Evolutionary conservation across 2,329 filamentous ascomycete genomes (phyloP).

Genomic region (Trichoderma breve): DNA sequence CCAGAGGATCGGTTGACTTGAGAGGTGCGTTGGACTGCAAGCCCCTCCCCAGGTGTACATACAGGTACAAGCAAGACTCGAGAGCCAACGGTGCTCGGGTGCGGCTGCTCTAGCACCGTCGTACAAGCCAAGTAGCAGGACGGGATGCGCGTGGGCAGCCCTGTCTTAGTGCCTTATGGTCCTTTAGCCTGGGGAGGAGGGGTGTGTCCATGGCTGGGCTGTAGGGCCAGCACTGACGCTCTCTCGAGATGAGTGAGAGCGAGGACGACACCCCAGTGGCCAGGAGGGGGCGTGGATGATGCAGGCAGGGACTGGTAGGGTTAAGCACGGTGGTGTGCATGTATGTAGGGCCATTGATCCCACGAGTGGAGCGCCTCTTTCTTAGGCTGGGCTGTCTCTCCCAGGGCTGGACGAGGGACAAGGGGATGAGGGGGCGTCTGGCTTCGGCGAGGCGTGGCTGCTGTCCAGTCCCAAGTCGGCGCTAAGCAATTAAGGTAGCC

Average conservation of each 20-base stretch:
- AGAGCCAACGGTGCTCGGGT: constrained; percentile 18
- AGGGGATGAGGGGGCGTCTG: constrained; percentile 9
- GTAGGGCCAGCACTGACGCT: constrained; percentile 11
- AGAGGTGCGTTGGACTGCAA: constrained; percentile 4
- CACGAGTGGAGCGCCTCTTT: constrained; percentile 14
- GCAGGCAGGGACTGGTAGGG: constrained; percentile 7
- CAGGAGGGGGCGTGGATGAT: constrained; percentile 8
- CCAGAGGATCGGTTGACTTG: constrained; percentile 20
- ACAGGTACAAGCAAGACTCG: background rate
- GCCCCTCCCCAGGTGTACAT: background rate
- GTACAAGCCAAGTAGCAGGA: constrained; percentile 13
- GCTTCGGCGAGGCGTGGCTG: constrained; percentile 5
- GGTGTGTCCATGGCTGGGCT: constrained; percentile 2
- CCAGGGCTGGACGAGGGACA: constrained; percentile 16
- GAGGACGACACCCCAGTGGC: constrained; percentile 1
- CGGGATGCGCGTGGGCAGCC: constrained; percentile 17
- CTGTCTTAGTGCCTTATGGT: constrained; percentile 13
- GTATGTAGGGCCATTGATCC: constrained; percentile 14
- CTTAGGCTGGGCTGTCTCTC: constrained; percentile 11
- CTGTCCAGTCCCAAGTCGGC: background rate
- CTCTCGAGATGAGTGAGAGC: background rate
- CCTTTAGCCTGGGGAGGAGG: constrained; percentile 6
- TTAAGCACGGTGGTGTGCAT: constrained; percentile 13
- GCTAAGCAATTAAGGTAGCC: constrained; percentile 17
- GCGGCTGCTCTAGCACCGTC: constrained; percentile 21